A percentile compares a stretch with the other conserved stretches of the same genome.
phyloP scores from a whole-genome alignment of 2,329 filamentous ascomycete species.

The Cadophora sp. region DNA sequence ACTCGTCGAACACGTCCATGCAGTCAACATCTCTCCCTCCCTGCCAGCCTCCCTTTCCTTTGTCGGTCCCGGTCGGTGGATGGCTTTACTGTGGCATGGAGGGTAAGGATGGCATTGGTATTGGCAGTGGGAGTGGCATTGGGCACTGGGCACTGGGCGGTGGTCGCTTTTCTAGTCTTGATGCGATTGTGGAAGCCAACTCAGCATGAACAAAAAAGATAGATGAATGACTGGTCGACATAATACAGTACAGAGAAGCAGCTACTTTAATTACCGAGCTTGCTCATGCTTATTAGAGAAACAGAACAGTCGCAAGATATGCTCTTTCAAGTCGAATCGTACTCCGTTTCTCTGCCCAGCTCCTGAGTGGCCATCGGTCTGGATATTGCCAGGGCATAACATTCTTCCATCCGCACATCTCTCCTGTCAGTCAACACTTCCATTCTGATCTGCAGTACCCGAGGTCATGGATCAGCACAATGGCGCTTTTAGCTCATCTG shows the following conservation, averaged over 20 bases:
- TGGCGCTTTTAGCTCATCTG: conserved; percentile 43
- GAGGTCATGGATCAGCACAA: conserved; percentile 41
- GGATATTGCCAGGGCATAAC: conserved; percentile 1
- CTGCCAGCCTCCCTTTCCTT: too few species aligned
- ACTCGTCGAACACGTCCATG: conserved; percentile 27
- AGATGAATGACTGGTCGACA: not conserved
- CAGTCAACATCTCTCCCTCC: conserved; percentile 1
- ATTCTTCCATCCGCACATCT: conserved; percentile 28
- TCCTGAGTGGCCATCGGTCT: conserved; percentile 33
- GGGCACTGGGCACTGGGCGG: not conserved
- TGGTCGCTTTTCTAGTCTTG: not conserved
- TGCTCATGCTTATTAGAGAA: not conserved
- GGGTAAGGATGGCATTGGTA: not conserved
- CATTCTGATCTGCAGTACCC: conserved; percentile 45
- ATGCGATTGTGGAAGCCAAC: not conserved
- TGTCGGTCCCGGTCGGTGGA: not conserved
- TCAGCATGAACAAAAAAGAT: not conserved
- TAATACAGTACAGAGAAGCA: not conserved
- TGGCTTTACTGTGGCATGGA: conserved; percentile 2
- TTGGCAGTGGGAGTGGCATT: not conserved
- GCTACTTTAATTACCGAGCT: not conserved
- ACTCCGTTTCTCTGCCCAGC: not conserved
- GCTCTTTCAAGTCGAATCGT: too few species aligned
- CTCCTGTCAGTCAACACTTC: conserved; percentile 39
- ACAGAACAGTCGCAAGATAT: not conserved